A percentile compares a stretch with the other conserved stretches of the same genome.
Conservation (phyloP, 2,329 filamentous ascomycete species). For the Elsinoe arachidis region DNA sequence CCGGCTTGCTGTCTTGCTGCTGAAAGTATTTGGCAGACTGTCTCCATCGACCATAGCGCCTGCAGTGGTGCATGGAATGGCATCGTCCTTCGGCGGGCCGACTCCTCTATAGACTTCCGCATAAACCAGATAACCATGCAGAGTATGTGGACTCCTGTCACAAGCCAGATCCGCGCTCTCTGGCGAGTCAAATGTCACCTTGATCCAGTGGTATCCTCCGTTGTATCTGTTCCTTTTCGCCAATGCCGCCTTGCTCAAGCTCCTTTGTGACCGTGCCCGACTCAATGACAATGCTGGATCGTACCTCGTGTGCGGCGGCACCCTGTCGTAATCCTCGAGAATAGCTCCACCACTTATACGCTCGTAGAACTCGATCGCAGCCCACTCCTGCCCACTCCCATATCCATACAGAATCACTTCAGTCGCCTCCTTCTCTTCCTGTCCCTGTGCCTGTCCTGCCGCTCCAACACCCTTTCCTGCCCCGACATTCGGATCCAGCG, state of each 20-base stretch:
- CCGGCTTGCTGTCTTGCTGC: conserved; percentile 23
- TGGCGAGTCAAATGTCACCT: conserved; percentile 43
- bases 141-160: conserved; percentile 38
- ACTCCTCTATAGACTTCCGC: conserved; percentile 40
- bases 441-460: conserved; percentile 27
- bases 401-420: conserved; percentile 85
- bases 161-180: conserved; percentile 42
- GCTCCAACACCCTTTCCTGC: conserved; percentile 24
- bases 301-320: conserved; percentile 67
- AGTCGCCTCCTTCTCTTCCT: conserved; percentile 48
- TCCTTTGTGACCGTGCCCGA: conserved; percentile 58
- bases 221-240: conserved; percentile 71
- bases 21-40: conserved; percentile 23
- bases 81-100: conserved; percentile 35
- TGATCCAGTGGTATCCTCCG: conserved; percentile 84
- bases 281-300: conserved; percentile 65
- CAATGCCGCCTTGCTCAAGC: conserved; percentile 63
- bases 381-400: conserved; percentile 60
- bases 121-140: conserved; percentile 40
- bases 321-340: conserved; percentile 86
- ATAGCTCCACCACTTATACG: conserved; percentile 69
- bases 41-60: conserved; percentile 25
- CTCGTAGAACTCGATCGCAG: conserved; percentile 82
- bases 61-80: conserved; percentile 32
- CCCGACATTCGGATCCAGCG: conserved; percentile 20